phyloP scores from a whole-genome alignment of 176 grass and related monocot species.

The Panicum miliaceum region DNA sequence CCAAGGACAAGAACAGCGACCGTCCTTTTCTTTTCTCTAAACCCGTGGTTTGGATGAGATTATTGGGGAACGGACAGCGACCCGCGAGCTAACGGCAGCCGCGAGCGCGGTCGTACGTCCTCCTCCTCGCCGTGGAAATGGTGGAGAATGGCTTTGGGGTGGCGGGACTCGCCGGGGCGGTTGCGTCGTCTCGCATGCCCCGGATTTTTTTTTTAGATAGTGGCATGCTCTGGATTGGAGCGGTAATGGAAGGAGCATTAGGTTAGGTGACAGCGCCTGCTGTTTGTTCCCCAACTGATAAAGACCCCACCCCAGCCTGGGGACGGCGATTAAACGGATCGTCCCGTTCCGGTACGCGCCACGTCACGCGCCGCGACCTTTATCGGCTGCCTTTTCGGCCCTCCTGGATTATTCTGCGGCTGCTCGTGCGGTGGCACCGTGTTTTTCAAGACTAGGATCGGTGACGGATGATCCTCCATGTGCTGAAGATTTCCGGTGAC shows the following conservation, averaged over 20 bases:
- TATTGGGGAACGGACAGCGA: constrained; percentile 2
- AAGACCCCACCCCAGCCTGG: not conserved
- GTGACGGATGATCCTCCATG: not conserved
- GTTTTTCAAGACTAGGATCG: not conserved
- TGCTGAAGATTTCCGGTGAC: not conserved
- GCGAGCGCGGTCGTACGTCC: not conserved
- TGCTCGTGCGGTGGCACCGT: not conserved
- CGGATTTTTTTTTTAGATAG: too few relatives aligned
- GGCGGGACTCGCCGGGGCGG: not conserved
- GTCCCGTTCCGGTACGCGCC: not conserved
- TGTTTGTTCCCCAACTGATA: not conserved
- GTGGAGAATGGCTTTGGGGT: constrained; percentile 11
- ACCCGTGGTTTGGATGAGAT: not conserved
- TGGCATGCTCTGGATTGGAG: too few relatives aligned
- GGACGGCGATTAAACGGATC: not conserved
- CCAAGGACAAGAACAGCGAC: not conserved
- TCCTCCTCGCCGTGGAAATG: not conserved
- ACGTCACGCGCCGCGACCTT: not conserved
- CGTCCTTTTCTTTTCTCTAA: not conserved
- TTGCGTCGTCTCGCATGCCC: not conserved
- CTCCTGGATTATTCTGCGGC: constrained; percentile 1
- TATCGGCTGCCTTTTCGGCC: not conserved
- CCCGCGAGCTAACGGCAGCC: constrained; percentile 27
- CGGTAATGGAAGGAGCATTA: not conserved
- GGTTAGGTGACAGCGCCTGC: constrained; percentile 3